Conservation (phyloP, 768 basidiomycete genomes). For the Suillus luteus region DNA sequence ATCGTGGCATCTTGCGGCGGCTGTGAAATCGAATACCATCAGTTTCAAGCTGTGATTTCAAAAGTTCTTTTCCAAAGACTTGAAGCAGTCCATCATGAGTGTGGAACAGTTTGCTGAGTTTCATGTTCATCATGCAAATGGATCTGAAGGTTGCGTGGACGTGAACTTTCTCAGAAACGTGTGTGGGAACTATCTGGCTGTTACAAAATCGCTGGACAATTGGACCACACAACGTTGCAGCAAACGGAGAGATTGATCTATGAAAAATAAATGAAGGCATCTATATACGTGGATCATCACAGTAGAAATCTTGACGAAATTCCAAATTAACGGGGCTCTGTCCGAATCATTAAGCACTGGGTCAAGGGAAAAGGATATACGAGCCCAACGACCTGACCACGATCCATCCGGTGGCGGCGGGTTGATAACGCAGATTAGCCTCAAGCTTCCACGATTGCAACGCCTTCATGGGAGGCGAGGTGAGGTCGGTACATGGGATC, state of each 20-base stretch:
- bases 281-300: constrained; percentile 3
- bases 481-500: neutral
- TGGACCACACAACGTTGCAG: neutral
- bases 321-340: constrained; percentile 4
- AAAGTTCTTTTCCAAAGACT: neutral
- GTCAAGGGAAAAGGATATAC: neutral
- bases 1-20: neutral
- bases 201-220: neutral
- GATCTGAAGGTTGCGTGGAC: neutral
- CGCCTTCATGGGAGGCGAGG: neutral
- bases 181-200: neutral
- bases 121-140: neutral
- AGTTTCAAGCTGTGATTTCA: neutral
- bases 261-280: constrained; percentile 4
- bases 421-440: neutral
- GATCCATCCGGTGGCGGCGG: neutral
- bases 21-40: neutral
- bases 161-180: neutral
- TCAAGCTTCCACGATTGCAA: neutral
- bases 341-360: neutral
- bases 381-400: constrained; percentile 3
- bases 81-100: neutral
- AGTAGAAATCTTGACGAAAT: neutral
- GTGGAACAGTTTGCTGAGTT: neutral
- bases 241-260: neutral